Conservation (phyloP, 352 stramenopile species). For the Pythium rhizo-oryzae region DNA sequence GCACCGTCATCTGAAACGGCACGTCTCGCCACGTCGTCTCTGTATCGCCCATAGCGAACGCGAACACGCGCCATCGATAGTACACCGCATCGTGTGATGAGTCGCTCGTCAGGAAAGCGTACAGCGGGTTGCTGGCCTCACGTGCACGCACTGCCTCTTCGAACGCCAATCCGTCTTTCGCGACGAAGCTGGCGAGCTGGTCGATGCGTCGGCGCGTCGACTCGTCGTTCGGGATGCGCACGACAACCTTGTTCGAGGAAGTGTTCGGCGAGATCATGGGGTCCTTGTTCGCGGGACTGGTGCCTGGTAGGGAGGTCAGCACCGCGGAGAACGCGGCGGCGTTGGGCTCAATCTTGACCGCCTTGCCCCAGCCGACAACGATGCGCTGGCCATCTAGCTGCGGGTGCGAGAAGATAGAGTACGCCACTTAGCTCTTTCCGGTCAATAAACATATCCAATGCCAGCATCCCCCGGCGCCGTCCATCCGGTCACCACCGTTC, state of each 20-base stretch:
- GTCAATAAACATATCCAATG: conserved; percentile 6
- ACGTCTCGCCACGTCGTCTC: conserved; percentile 45
- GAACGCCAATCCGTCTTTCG: conserved; percentile 64
- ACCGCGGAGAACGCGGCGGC: not conserved
- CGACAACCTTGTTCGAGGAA: conserved; percentile 30
- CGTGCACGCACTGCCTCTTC: conserved; percentile 60
- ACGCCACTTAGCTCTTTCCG: conserved; percentile 9
- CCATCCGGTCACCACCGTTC: not conserved
- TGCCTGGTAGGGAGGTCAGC: not conserved
- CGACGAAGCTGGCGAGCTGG: conserved; percentile 61
- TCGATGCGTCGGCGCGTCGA: conserved; percentile 42
- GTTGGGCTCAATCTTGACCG: conserved; percentile 66
- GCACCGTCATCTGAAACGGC: conserved; percentile 65
- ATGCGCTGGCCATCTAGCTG: conserved; percentile 77
- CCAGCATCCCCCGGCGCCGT: conserved; percentile 1
- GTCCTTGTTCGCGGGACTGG: not conserved
- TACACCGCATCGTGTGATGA: conserved; percentile 46
- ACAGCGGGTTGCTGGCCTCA: conserved; percentile 49
- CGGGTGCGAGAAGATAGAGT: conserved; percentile 17
- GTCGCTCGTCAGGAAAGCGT: conserved; percentile 49
- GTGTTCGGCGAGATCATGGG: too few relatives aligned
- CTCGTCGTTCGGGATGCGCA: conserved; percentile 45
- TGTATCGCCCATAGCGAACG: conserved; percentile 70
- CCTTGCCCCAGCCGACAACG: conserved; percentile 82
- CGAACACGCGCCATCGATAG: conserved; percentile 77